Evolutionary conservation across 2,329 filamentous ascomycete species (phyloP).

Genomic region (Dactylellina drechsleri): DNA sequence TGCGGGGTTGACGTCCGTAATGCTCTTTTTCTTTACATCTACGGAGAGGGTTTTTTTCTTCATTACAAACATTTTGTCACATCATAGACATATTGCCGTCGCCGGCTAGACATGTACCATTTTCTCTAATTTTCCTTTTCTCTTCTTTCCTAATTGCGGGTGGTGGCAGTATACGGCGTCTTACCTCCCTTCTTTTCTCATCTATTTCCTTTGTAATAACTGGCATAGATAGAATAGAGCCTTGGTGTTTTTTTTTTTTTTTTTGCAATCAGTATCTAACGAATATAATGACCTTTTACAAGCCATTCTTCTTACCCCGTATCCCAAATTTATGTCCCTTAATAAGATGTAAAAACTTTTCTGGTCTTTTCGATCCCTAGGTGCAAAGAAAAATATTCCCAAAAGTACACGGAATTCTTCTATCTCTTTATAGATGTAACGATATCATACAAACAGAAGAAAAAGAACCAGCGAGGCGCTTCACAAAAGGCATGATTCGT

Average conservation of each 20-base stretch:
- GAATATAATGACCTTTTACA: conserved; percentile 4
- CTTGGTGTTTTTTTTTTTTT: conserved; percentile 7
- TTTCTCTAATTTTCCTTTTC: neutral
- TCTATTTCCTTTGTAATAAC: conserved; percentile 47
- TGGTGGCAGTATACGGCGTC: conserved; percentile 45
- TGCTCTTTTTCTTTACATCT: conserved; percentile 2
- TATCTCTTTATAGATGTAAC: no score
- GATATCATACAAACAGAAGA: no score
- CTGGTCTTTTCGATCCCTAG: no score
- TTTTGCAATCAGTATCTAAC: conserved; percentile 6
- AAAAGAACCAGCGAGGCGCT: no score
- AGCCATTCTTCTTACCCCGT: neutral
- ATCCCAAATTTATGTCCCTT: no score
- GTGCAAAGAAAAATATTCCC: no score
- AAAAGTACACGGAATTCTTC: no score
- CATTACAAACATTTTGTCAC: no score
- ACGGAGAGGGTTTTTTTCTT: neutral
- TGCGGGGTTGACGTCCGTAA: neutral
- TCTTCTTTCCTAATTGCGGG: conserved; percentile 4
- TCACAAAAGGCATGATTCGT: no score
- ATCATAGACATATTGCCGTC: no score
- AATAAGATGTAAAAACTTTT: no score
- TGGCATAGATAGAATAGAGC: conserved; percentile 53
- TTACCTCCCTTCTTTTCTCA: conserved; percentile 4
- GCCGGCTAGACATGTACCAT: neutral